Percentiles rank a stretch among this genome's conserved stretches.
These are phyloP conservation scores for Peronospora tabacina DNA, from an alignment of 352 stramenopile species.

Conservation along the genomic window DNA sequence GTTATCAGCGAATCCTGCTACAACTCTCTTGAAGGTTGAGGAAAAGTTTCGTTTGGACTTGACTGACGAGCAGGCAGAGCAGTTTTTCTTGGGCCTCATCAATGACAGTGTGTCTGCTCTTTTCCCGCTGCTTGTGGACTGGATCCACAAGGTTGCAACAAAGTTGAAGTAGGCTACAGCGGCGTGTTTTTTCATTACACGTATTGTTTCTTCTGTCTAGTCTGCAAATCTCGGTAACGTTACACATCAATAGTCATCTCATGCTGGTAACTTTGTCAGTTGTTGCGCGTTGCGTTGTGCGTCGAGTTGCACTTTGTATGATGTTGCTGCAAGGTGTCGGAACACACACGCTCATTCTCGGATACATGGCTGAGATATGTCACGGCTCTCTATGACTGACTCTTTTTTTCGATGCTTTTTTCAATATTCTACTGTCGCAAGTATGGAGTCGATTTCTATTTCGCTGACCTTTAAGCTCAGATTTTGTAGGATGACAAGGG, in stretches of 20 bases:
- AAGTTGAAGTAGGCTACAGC: conserved; percentile 41
- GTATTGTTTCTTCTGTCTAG: conserved; percentile 11
- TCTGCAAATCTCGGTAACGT: neutral
- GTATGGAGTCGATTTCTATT: too few relatives aligned
- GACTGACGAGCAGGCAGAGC: conserved; percentile 95
- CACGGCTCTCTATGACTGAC: too few relatives aligned
- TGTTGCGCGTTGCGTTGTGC: too few relatives aligned
- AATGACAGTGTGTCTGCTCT: conserved; percentile 92
- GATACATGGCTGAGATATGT: too few relatives aligned
- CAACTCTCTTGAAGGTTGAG: conserved; percentile 87
- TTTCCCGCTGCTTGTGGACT: conserved; percentile 81
- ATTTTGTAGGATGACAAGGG: neutral
- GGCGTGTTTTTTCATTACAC: conserved; percentile 5
- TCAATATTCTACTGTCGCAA: too few relatives aligned
- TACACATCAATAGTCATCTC: too few relatives aligned
- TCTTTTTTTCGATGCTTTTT: too few relatives aligned
- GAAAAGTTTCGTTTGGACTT: conserved; percentile 96
- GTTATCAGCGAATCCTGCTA: conserved; percentile 77
- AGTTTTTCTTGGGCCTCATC: conserved; percentile 95
- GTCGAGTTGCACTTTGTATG: too few relatives aligned
- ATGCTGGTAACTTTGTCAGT: too few relatives aligned
- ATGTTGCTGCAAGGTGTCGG: too few relatives aligned
- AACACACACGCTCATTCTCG: too few relatives aligned
- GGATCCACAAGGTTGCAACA: conserved; percentile 81
- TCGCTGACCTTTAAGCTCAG: conserved; percentile 1